Evolutionary conservation across 225 moss, liverwort and hornwort species (phyloP).

Genomic region (Sphagnum contortum): DNA sequence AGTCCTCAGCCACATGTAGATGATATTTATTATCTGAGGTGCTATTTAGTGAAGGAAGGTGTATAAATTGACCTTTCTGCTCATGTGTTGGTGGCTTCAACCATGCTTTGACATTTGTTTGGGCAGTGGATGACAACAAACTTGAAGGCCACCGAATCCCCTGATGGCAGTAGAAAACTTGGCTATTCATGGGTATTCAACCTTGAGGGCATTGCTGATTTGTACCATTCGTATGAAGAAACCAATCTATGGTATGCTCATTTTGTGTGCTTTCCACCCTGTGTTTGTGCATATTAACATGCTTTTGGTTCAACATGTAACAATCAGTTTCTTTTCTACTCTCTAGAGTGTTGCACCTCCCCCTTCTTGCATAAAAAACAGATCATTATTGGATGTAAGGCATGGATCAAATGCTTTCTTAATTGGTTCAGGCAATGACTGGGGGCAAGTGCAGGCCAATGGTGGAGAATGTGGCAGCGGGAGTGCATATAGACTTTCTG

Average conservation of each 20-base stretch:
- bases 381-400: no score
- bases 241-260: constrained; percentile 74
- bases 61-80: no score
- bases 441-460: constrained; percentile 43
- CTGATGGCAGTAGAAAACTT: constrained; percentile 6
- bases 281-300: neutral
- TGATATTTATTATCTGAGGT: no score
- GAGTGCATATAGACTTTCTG: constrained; percentile 83
- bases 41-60: no score
- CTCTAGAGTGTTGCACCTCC: no score
- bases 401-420: no score
- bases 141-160: constrained; percentile 32
- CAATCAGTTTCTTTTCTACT: no score
- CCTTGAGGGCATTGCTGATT: constrained; percentile 65
- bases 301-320: neutral
- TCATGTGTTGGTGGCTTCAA: no score
- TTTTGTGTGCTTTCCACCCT: neutral
- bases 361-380: no score
- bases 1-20: no score
- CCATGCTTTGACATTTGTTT: constrained; percentile 1
- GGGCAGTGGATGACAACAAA: constrained; percentile 97
- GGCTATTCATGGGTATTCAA: constrained; percentile 83
- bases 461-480: constrained; percentile 80
- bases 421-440: no score
- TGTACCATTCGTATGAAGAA: constrained; percentile 85